These are phyloP conservation scores for Eimeria tenella DNA, from an alignment of 169 alveolate genomes.

Conservation along the genomic window DNA sequence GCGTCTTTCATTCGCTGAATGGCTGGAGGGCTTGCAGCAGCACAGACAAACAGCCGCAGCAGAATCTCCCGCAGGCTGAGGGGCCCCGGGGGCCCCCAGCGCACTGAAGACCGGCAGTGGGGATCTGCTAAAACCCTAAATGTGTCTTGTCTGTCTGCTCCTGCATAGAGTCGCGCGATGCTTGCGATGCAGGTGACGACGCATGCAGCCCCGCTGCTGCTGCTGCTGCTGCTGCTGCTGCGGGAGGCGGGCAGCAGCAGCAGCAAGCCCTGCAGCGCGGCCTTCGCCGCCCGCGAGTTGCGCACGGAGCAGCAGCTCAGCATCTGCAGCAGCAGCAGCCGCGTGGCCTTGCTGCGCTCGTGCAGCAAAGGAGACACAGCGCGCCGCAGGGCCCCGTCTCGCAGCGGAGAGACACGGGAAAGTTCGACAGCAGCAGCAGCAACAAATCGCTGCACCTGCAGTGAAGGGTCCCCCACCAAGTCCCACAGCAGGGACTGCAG, in stretches of 20 bases:
- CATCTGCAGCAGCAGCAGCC: constrained; percentile 72
- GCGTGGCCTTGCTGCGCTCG: constrained; percentile 26
- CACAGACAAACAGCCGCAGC: constrained; percentile 27
- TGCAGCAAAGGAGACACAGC: constrained; percentile 70
- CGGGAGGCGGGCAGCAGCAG: constrained; percentile 28
- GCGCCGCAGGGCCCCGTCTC: constrained; percentile 76
- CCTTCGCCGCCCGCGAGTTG: constrained; percentile 60
- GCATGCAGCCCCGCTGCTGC: constrained; percentile 36
- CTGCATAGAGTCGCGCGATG: neutral
- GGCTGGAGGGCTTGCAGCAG: constrained; percentile 4
- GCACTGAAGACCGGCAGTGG: constrained; percentile 11
- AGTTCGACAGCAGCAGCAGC: constrained; percentile 69
- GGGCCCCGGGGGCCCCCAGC: neutral
- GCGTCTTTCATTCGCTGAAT: constrained; percentile 9
- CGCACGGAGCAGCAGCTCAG: constrained; percentile 52
- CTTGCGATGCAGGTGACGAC: neutral
- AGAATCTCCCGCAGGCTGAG: constrained; percentile 16
- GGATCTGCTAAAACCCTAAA: constrained; percentile 2
- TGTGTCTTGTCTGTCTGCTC: constrained; percentile 24
- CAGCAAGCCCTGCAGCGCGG: constrained; percentile 73
- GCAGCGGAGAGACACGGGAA: constrained; percentile 65
- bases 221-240: constrained; percentile 51
- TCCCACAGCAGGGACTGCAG: constrained; percentile 75
- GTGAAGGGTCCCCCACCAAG: constrained; percentile 27
- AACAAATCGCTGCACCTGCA: constrained; percentile 63